Evolutionary conservation across 2,329 filamentous ascomycete genomes (phyloP).

Genomic region (Akanthomyces dipterigenus): DNA sequence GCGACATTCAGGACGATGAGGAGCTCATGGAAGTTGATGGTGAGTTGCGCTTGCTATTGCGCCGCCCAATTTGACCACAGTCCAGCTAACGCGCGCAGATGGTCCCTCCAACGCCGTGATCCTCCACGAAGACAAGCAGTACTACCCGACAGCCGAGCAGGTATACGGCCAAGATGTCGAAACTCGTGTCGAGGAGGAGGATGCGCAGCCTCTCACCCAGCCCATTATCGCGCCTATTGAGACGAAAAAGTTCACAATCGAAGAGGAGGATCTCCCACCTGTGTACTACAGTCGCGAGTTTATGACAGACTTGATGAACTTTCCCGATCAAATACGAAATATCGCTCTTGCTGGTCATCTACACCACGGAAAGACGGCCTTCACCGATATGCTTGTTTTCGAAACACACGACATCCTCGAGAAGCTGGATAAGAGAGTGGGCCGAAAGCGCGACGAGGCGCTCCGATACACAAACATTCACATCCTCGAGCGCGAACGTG

Average conservation of each 20-base stretch:
- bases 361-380: constrained; percentile 95
- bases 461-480: constrained; percentile 93
- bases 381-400: constrained; percentile 96
- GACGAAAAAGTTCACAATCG: constrained; percentile 91
- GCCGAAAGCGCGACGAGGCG: constrained; percentile 79
- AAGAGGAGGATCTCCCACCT: constrained; percentile 83
- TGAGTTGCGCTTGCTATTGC: constrained; percentile 27
- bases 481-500: constrained; percentile 79
- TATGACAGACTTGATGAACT: constrained; percentile 94
- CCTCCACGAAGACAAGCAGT: constrained; percentile 98
- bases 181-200: constrained; percentile 92
- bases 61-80: constrained; percentile 8
- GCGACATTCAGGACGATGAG: constrained; percentile 58
- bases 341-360: constrained; percentile 86
- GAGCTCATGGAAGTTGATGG: constrained; percentile 93
- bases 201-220: constrained; percentile 84
- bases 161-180: constrained; percentile 93
- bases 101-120: constrained; percentile 95
- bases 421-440: constrained; percentile 71
- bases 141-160: constrained; percentile 96
- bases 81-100: constrained; percentile 37
- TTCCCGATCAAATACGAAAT: constrained; percentile 89
- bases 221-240: constrained; percentile 91
- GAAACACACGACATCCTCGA: constrained; percentile 87
- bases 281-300: constrained; percentile 86